Conservation (phyloP, 2,329 filamentous ascomycete species). For the Ciborinia camelliae region DNA sequence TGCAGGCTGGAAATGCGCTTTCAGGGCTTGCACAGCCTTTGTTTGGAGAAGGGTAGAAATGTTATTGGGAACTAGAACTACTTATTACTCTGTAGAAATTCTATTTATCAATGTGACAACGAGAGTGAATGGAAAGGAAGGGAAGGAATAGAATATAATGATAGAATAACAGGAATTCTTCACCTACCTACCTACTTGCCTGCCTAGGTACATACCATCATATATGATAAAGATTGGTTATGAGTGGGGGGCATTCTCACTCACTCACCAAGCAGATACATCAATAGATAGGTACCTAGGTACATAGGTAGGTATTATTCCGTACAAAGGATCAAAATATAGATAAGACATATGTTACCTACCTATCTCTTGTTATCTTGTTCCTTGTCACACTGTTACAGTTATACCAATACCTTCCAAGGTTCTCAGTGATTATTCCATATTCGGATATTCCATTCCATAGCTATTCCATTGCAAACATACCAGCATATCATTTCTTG, state of each 20-base stretch:
- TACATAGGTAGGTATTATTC: too few relatives aligned
- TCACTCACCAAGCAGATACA: neutral
- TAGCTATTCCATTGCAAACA: too few relatives aligned
- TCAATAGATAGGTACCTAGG: neutral
- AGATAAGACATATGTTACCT: neutral
- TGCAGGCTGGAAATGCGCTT: constrained; percentile 15
- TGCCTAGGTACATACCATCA: neutral
- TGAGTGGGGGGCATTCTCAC: neutral
- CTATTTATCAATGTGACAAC: neutral
- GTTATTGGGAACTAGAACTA: neutral
- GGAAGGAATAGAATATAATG: neutral
- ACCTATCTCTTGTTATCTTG: neutral
- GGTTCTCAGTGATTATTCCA: too few relatives aligned
- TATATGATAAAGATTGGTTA: constrained; percentile 1
- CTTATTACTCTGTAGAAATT: too few relatives aligned
- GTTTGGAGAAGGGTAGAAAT: neutral
- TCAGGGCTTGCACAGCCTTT: neutral
- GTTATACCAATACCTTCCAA: too few relatives aligned
- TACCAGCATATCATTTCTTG: too few relatives aligned
- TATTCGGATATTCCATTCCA: too few relatives aligned
- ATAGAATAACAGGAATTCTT: neutral
- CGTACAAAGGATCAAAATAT: neutral
- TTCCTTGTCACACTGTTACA: too few relatives aligned
- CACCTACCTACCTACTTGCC: neutral
- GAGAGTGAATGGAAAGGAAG: neutral